A percentile compares a stretch with the other conserved stretches of the same genome.
Conservation (phyloP, 768 basidiomycete species). For the Podaxis carcinomalis region DNA sequence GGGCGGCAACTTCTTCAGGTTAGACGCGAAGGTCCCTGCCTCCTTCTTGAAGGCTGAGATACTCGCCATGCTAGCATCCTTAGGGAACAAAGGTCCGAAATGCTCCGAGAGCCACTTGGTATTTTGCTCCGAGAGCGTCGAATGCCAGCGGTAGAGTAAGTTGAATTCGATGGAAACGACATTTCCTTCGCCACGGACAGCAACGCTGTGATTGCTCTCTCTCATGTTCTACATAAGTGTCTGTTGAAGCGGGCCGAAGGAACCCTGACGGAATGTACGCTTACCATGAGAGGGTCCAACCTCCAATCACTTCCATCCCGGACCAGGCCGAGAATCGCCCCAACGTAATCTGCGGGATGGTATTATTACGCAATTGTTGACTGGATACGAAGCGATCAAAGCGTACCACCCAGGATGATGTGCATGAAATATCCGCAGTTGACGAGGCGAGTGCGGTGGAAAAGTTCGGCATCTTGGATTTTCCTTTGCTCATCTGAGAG, state of each 20-base stretch:
- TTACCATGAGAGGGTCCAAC: slow-evolving; percentile 61
- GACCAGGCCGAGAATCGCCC: slow-evolving; percentile 66
- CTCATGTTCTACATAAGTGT: slow-evolving; percentile 39
- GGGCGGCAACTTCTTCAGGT: slow-evolving; percentile 23
- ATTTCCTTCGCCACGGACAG: slow-evolving; percentile 70
- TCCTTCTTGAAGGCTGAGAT: slow-evolving; percentile 33
- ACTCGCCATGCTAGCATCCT: slow-evolving; percentile 33
- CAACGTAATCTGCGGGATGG: slow-evolving; percentile 55
- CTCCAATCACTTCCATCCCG: slow-evolving; percentile 63
- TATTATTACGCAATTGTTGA: neutral
- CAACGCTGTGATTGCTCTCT: slow-evolving; percentile 43
- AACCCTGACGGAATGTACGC: slow-evolving; percentile 4
- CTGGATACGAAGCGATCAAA: neutral
- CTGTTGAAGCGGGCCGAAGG: neutral
- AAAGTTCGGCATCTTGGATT: slow-evolving; percentile 73
- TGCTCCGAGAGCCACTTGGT: slow-evolving; percentile 46
- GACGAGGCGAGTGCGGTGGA: slow-evolving; percentile 66
- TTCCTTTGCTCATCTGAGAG: slow-evolving; percentile 18
- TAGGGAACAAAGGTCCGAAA: slow-evolving; percentile 44
- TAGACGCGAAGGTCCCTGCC: slow-evolving; percentile 23
- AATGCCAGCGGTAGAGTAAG: slow-evolving; percentile 61
- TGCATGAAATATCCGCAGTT: slow-evolving; percentile 73
- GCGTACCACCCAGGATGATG: slow-evolving; percentile 53
- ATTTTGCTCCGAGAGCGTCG: slow-evolving; percentile 53
- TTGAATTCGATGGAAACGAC: slow-evolving; percentile 77